Percentiles rank a stretch among this genome's conserved stretches.
Evolutionary conservation across 192 early-diverging fungal species (phyloP).

Genomic region (Irineochytrium annulatum): DNA sequence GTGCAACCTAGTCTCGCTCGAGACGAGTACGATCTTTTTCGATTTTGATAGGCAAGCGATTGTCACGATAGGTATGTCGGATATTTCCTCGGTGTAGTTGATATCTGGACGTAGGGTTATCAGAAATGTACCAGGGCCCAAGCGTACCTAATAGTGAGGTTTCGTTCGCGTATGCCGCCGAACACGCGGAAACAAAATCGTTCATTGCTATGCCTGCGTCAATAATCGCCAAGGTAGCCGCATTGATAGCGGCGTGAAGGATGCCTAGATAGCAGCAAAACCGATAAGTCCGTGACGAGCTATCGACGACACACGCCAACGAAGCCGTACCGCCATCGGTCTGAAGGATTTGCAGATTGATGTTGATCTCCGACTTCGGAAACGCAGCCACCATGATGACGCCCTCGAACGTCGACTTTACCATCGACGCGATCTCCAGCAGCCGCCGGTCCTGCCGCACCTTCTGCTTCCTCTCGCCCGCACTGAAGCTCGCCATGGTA

Average conservation of each 20-base stretch:
- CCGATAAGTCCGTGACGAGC: constrained; percentile 27
- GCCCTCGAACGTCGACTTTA: constrained; percentile 89
- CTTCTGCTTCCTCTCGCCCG: constrained; percentile 78
- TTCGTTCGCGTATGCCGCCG: constrained; percentile 74
- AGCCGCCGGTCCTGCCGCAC: constrained; percentile 83
- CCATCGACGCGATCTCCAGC: constrained; percentile 77
- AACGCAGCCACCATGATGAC: constrained; percentile 71
- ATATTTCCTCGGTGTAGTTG: constrained; percentile 83
- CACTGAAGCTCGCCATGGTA: constrained; percentile 86
- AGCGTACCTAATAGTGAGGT: too few relatives aligned
- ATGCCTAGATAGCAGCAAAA: constrained; percentile 68
- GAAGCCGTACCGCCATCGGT: constrained; percentile 73
- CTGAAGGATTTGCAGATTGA: constrained; percentile 90
- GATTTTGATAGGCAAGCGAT: constrained; percentile 82
- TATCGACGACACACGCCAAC: not conserved
- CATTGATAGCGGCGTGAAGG: constrained; percentile 68
- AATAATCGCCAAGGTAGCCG: constrained; percentile 53
- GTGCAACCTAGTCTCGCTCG: constrained; percentile 78
- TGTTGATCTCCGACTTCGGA: constrained; percentile 87
- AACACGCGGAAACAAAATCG: constrained; percentile 71
- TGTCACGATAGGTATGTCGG: constrained; percentile 83
- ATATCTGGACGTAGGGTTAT: too few relatives aligned
- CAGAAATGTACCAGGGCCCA: too few relatives aligned
- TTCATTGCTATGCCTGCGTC: constrained; percentile 85
- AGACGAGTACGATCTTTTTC: constrained; percentile 39